These are phyloP conservation scores for Hyaloscypha bicolor DNA, from an alignment of 495 filamentous ascomycete species.

Conservation along the genomic window DNA sequence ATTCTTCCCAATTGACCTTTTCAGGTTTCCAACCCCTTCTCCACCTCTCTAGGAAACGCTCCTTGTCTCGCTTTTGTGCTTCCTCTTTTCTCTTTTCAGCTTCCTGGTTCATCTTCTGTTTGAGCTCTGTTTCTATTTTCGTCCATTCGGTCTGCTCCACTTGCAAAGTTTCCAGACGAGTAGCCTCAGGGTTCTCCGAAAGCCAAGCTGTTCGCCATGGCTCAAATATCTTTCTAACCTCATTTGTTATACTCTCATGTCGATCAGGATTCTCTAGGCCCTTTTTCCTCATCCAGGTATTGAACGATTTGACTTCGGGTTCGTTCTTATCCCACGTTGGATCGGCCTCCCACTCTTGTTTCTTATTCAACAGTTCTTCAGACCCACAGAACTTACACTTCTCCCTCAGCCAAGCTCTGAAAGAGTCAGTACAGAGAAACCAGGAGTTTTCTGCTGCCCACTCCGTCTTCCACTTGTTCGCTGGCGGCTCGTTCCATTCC, in stretches of 20 bases:
- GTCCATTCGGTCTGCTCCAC: not conserved
- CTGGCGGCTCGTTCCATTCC: slow-evolving; percentile 4
- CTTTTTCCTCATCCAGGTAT: slow-evolving; percentile 8
- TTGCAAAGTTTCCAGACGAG: not conserved
- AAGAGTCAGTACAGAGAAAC: slow-evolving; percentile 10
- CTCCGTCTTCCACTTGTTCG: not conserved
- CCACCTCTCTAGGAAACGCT: slow-evolving; percentile 11
- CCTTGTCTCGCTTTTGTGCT: slow-evolving; percentile 6
- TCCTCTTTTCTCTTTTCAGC: slow-evolving; percentile 1
- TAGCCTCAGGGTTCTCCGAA: not conserved
- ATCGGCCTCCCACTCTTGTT: slow-evolving; percentile 9
- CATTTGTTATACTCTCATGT: slow-evolving; percentile 5
- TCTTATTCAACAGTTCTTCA: slow-evolving; percentile 5
- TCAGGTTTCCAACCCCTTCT: slow-evolving; percentile 5
- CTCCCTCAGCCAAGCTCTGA: slow-evolving; percentile 7
- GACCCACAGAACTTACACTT: slow-evolving; percentile 9
- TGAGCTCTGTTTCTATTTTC: not conserved
- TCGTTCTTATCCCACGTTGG: not conserved
- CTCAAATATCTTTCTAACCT: not conserved
- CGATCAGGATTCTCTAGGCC: slow-evolving; percentile 6
- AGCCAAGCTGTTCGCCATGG: slow-evolving; percentile 6
- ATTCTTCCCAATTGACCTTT: slow-evolving; percentile 4
- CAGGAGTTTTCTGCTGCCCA: not conserved
- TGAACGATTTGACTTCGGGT: slow-evolving; percentile 6
- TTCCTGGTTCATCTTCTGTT: slow-evolving; percentile 10